Conservation (phyloP, 345 rosid species). For the Lepidium sativum region DNA sequence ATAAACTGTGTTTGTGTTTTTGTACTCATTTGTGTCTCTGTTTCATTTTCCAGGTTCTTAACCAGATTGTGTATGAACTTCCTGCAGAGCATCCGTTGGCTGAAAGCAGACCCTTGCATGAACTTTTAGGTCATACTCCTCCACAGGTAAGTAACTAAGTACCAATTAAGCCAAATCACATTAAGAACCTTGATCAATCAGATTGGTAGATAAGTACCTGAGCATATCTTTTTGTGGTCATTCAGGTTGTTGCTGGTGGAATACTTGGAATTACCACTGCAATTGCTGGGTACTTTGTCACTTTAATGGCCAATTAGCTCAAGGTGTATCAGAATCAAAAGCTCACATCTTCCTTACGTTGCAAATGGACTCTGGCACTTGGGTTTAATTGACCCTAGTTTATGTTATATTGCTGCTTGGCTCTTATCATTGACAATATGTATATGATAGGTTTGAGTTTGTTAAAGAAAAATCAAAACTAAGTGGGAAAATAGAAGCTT, state of each 20-base stretch:
- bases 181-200: background rate
- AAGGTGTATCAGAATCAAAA: background rate
- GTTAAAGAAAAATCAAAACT: background rate
- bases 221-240: background rate
- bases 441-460: background rate
- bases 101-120: constrained; percentile 69
- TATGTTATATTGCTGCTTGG: background rate
- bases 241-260: constrained; percentile 74
- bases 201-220: background rate
- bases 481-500: constrained; percentile 1
- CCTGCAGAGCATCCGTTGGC: constrained; percentile 93
- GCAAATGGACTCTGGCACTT: constrained; percentile 13
- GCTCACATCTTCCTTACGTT: background rate
- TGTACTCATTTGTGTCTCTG: background rate
- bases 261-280: constrained; percentile 63
- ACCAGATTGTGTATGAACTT: constrained; percentile 91
- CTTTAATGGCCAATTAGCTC: background rate
- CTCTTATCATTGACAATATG: background rate
- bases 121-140: constrained; percentile 91
- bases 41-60: constrained; percentile 44
- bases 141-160: constrained; percentile 46
- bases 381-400: background rate
- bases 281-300: constrained; percentile 40
- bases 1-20: background rate
- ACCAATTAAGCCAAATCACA: background rate